Conservation (phyloP, 352 stramenopile species). For the Phytophthora sp. region DNA sequence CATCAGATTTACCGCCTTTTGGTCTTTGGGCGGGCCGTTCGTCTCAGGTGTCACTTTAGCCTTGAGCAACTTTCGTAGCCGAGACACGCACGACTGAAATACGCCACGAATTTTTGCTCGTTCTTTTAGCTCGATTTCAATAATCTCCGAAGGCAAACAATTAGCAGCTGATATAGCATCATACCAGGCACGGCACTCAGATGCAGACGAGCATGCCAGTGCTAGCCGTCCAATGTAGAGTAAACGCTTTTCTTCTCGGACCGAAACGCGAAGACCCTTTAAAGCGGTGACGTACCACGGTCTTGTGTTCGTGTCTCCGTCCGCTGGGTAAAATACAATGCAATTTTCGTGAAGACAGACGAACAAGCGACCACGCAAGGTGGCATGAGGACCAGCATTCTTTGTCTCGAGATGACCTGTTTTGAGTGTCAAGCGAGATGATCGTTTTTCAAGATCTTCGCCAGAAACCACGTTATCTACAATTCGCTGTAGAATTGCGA, state of each 20-base stretch:
- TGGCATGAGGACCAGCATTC: constrained; percentile 79
- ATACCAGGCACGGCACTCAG: constrained; percentile 75
- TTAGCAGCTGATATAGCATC: constrained; percentile 69
- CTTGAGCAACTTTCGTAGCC: constrained; percentile 77
- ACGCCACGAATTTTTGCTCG: constrained; percentile 71
- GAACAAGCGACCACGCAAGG: constrained; percentile 74
- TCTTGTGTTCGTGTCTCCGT: constrained; percentile 58
- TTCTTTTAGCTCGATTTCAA: constrained; percentile 81
- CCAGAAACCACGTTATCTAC: constrained; percentile 65
- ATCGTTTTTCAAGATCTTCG: constrained; percentile 73
- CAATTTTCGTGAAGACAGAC: constrained; percentile 83
- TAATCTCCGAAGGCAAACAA: constrained; percentile 66
- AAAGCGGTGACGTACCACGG: constrained; percentile 86
- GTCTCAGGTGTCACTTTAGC: constrained; percentile 80
- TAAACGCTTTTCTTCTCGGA: constrained; percentile 69
- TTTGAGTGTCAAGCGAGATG: constrained; percentile 76
- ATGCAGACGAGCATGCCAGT: constrained; percentile 55
- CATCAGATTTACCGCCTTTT: constrained; percentile 82
- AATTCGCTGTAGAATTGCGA: constrained; percentile 75
- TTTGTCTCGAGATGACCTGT: constrained; percentile 72
- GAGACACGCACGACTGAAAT: constrained; percentile 69
- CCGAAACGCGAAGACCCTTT: constrained; percentile 65
- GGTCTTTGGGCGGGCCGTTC: constrained; percentile 69
- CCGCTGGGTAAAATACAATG: constrained; percentile 80
- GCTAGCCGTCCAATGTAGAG: constrained; percentile 67